Percentiles rank a stretch among this genome's conserved stretches.
These are phyloP conservation scores for Ogataea henricii DNA, from an alignment of 805 yeast genomes.

Conservation along the genomic window DNA sequence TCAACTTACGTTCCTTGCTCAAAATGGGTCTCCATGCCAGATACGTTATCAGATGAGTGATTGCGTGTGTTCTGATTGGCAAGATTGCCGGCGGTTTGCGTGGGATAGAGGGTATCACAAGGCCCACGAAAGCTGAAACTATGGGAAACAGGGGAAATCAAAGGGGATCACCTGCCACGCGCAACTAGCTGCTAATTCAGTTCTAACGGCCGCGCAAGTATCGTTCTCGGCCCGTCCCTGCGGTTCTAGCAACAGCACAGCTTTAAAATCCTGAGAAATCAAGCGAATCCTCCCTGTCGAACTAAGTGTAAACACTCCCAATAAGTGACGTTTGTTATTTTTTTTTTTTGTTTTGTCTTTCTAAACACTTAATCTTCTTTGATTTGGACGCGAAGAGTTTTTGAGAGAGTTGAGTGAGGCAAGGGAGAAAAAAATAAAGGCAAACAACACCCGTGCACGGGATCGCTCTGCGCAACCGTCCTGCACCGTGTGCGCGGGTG, in stretches of 20 bases:
- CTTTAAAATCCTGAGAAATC: neutral
- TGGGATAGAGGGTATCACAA: neutral
- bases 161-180: neutral
- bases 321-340: neutral
- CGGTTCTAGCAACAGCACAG: neutral
- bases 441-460: too few species aligned
- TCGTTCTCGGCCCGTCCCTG: neutral
- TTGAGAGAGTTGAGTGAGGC: too few species aligned
- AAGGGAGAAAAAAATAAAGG: slow-evolving; percentile 1
- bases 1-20: slow-evolving; percentile 56
- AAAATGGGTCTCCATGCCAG: slow-evolving; percentile 29
- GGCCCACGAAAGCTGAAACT: slow-evolving; percentile 2
- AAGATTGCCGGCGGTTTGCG: neutral
- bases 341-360: slow-evolving; percentile 3
- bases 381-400: slow-evolving; percentile 18
- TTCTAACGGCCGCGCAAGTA: neutral
- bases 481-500: too few species aligned
- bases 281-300: neutral
- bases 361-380: slow-evolving; percentile 3
- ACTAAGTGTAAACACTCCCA: slow-evolving; percentile 2
- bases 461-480: too few species aligned
- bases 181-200: neutral
- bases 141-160: neutral
- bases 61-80: neutral
- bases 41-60: too few species aligned